Evolutionary conservation across 495 filamentous ascomycete genomes (phyloP).

Genomic region (Penicillium parvum): DNA sequence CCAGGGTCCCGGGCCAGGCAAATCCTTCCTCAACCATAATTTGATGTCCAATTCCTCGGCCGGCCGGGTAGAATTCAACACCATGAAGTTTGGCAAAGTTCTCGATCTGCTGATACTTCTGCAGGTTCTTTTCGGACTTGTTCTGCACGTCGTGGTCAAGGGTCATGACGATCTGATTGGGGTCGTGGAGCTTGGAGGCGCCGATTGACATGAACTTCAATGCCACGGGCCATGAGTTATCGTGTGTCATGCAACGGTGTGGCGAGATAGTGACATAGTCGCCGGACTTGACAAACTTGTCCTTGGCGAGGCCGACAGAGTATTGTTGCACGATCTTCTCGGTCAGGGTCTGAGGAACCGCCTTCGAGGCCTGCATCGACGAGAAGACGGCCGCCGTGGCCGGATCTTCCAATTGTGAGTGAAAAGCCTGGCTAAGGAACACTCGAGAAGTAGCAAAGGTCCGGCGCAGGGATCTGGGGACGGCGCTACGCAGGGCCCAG

Average conservation of each 20-base stretch:
- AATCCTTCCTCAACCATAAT: conserved; percentile 85
- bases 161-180: conserved; percentile 78
- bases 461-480: conserved; percentile 28
- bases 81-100: conserved; percentile 78
- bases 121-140: conserved; percentile 72
- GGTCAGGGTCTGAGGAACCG: conserved; percentile 67
- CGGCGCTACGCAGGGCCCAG: conserved; percentile 17
- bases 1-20: conserved; percentile 78
- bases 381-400: conserved; percentile 40
- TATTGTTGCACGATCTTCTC: conserved; percentile 90
- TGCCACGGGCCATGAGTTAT: conserved; percentile 86
- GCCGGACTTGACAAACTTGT: conserved; percentile 67
- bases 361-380: conserved; percentile 31
- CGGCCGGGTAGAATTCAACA: conserved; percentile 79
- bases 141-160: conserved; percentile 95
- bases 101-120: conserved; percentile 83
- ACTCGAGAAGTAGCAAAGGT: conserved; percentile 38
- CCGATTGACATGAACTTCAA: conserved; percentile 86
- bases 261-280: conserved; percentile 81
- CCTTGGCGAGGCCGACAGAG: conserved; percentile 63
- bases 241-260: conserved; percentile 82
- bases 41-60: conserved; percentile 82
- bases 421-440: conserved; percentile 46
- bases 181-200: conserved; percentile 68
- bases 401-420: conserved; percentile 45